Percentiles rank a stretch among this genome's conserved stretches.
Evolutionary conservation across 2,329 filamentous ascomycete genomes (phyloP).

Genomic region (Elsinoe perseae): DNA sequence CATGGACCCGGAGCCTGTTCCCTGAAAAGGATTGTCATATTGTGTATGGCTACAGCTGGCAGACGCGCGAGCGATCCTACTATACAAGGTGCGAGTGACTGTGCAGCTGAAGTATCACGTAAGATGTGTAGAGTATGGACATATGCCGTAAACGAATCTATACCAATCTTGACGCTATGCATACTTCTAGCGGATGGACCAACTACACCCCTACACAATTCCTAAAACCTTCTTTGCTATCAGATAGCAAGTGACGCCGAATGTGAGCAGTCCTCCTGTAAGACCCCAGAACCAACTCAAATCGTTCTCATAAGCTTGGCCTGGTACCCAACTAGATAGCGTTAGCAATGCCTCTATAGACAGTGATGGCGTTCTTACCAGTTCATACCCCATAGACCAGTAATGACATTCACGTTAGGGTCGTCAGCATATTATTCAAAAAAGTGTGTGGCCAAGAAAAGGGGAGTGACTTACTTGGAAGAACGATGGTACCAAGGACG

Average conservation of each 20-base stretch:
- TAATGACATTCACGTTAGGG: constrained; percentile 77
- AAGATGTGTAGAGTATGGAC: too few relatives aligned
- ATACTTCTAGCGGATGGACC: background rate
- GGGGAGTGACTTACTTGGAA: constrained; percentile 51
- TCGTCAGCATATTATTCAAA: background rate
- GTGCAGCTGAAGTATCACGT: too few relatives aligned
- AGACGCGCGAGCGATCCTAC: too few relatives aligned
- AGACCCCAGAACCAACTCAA: constrained; percentile 46
- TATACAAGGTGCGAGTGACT: too few relatives aligned
- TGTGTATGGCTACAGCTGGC: too few relatives aligned
- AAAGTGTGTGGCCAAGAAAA: background rate
- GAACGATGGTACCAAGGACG: constrained; percentile 89
- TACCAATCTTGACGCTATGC: background rate
- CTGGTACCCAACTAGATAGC: constrained; percentile 56
- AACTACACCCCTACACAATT: constrained; percentile 50
- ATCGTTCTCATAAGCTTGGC: constrained; percentile 69
- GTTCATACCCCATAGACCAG: constrained; percentile 98
- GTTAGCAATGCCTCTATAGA: background rate
- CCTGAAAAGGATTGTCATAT: too few relatives aligned
- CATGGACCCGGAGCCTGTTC: too few relatives aligned
- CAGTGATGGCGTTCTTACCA: constrained; percentile 29
- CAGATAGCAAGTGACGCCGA: constrained; percentile 71
- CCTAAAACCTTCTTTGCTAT: constrained; percentile 78
- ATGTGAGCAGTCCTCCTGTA: constrained; percentile 66
- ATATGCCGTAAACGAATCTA: background rate